A percentile compares a stretch with the other conserved stretches of the same genome.
These are phyloP conservation scores for Verticillium nonalfalfae DNA, from an alignment of 2,329 filamentous ascomycete genomes.

Conservation along the genomic window DNA sequence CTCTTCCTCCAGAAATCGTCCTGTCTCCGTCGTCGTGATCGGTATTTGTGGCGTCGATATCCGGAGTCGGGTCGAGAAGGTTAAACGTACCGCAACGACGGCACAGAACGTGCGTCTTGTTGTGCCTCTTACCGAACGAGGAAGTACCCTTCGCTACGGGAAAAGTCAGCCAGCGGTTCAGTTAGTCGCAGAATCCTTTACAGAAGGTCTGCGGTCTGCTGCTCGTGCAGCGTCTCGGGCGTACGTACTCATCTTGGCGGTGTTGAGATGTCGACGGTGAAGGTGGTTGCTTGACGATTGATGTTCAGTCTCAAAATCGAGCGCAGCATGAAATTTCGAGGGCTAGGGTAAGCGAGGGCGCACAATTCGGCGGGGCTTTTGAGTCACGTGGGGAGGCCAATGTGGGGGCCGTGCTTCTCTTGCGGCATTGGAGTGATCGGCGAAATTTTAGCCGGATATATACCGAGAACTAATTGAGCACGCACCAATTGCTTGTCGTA, in stretches of 20 bases:
- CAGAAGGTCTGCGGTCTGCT: neutral
- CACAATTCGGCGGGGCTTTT: neutral
- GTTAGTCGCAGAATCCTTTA: neutral
- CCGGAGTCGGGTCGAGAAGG: neutral
- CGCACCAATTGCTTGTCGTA: neutral
- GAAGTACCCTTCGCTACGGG: conserved; percentile 50
- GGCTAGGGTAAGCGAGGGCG: conserved; percentile 2
- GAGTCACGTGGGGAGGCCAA: neutral
- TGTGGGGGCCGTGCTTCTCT: neutral
- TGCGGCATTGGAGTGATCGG: neutral
- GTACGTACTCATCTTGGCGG: conserved; percentile 54
- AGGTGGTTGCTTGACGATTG: conserved; percentile 10
- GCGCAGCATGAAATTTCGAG: neutral
- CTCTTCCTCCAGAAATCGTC: neutral
- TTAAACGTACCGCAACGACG: conserved; percentile 86
- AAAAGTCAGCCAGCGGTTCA: conserved; percentile 9
- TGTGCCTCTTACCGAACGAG: conserved; percentile 67
- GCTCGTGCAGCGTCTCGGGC: conserved; percentile 6
- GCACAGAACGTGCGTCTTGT: conserved; percentile 98
- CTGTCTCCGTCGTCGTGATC: neutral
- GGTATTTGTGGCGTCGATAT: neutral
- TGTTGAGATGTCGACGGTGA: conserved; percentile 18
- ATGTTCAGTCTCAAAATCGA: conserved; percentile 1
- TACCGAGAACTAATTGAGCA: neutral
- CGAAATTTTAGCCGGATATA: neutral